Evolutionary conservation across 2,329 filamentous ascomycete genomes (phyloP).

Genomic region (Proliferodiscus dingleyae): DNA sequence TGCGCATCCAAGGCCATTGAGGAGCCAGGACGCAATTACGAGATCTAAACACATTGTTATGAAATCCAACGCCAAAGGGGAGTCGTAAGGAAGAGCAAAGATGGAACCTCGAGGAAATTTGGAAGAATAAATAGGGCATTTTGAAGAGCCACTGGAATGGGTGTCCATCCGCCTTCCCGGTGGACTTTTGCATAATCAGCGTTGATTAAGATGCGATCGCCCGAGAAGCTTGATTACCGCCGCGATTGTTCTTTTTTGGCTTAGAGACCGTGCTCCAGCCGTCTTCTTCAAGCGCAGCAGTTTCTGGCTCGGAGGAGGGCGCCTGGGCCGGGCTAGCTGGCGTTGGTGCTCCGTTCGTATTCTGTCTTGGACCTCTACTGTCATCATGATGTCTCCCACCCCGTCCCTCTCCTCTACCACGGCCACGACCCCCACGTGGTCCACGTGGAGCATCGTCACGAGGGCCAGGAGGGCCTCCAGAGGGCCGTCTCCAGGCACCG

Average conservation of each 20-base stretch:
- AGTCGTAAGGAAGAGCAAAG: conserved; percentile 23
- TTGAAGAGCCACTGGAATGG: conserved; percentile 3
- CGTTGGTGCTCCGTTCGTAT: conserved; percentile 40
- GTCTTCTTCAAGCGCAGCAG: conserved; percentile 49
- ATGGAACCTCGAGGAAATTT: conserved; percentile 8
- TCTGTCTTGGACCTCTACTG: conserved; percentile 25
- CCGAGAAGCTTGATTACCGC: conserved; percentile 29
- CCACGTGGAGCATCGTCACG: conserved; percentile 39
- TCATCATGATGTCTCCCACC: conserved; percentile 10
- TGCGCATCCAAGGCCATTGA: conserved; percentile 13
- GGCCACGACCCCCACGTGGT: conserved; percentile 36
- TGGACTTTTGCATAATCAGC: conserved; percentile 8
- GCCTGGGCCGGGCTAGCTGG: conserved; percentile 37
- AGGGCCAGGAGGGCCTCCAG: conserved; percentile 37
- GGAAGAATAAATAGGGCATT: conserved; percentile 4
- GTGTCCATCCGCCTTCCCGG: conserved; percentile 3
- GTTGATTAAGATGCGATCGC: conserved; percentile 29
- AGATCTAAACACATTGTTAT: conserved; percentile 27
- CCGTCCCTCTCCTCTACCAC: conserved; percentile 40
- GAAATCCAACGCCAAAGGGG: conserved; percentile 30
- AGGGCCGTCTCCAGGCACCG: conserved; percentile 55
- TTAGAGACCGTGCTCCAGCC: conserved; percentile 58
- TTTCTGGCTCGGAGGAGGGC: conserved; percentile 30
- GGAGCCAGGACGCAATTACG: conserved; percentile 16
- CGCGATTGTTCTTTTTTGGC: conserved; percentile 33